A percentile compares a stretch with the other conserved stretches of the same genome.
Conservation (phyloP, 306 rosid genomes). For the Gleditsia sinensis region DNA sequence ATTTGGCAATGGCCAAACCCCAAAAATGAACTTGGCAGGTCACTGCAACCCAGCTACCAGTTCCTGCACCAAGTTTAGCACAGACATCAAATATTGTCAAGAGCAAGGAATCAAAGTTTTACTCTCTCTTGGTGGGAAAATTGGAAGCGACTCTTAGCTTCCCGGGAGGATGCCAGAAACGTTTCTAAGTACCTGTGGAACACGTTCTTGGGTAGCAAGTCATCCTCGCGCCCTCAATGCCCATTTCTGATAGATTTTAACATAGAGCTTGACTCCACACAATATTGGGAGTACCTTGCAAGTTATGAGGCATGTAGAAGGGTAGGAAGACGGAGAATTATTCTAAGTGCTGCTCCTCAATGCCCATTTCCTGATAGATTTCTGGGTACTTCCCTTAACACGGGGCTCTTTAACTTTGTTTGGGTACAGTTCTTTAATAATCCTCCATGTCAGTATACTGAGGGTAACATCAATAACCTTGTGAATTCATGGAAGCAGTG, state of each 20-base stretch:
- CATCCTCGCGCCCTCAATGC: slow-evolving; percentile 65
- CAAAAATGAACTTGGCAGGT: slow-evolving; percentile 63
- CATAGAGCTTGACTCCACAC: slow-evolving; percentile 62
- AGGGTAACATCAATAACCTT: slow-evolving; percentile 55
- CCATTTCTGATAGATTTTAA: slow-evolving; percentile 72
- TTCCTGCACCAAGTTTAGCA: slow-evolving; percentile 49
- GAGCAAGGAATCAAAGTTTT: slow-evolving; percentile 59
- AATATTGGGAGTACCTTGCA: slow-evolving; percentile 53
- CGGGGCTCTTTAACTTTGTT: slow-evolving; percentile 66
- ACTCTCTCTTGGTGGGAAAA: slow-evolving; percentile 70
- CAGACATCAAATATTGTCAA: slow-evolving; percentile 55
- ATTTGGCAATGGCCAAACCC: slow-evolving; percentile 55
- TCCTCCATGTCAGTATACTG: slow-evolving; percentile 44
- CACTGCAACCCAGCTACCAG: slow-evolving; percentile 62
- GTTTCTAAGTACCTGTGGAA: slow-evolving; percentile 57
- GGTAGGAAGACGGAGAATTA: slow-evolving; percentile 29
- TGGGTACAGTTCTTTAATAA: slow-evolving; percentile 70
- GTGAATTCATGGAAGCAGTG: slow-evolving; percentile 62
- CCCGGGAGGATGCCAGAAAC: slow-evolving; percentile 48
- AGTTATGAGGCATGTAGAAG: slow-evolving; percentile 37
- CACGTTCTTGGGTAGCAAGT: slow-evolving; percentile 71
- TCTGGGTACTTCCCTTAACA: slow-evolving; percentile 51
- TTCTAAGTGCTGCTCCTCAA: slow-evolving; percentile 77
- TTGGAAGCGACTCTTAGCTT: slow-evolving; percentile 61
- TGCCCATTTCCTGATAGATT: slow-evolving; percentile 72